phyloP scores from a whole-genome alignment of 441 rosid species.

The Theobroma grandiflorum region DNA sequence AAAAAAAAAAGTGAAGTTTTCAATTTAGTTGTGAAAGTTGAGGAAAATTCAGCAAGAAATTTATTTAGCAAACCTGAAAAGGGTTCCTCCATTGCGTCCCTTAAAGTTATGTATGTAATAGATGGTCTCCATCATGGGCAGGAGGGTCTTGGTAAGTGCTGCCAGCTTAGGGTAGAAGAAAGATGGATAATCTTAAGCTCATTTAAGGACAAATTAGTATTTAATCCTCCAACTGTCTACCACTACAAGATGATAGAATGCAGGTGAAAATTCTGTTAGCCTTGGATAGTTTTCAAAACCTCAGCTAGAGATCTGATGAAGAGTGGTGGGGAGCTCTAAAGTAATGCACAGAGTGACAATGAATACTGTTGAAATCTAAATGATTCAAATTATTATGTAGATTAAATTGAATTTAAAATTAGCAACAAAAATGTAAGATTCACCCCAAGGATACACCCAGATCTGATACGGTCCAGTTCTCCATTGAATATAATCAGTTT shows the following conservation, averaged over 20 bases:
- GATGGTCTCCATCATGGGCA: constrained; percentile 87
- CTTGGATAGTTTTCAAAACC: too few species aligned
- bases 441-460: constrained; percentile 90
- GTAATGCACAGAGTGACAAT: too few species aligned
- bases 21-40: not conserved
- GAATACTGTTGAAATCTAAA: not conserved
- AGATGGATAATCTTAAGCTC: constrained; percentile 76
- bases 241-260: not conserved
- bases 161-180: constrained; percentile 97
- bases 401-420: constrained; percentile 1
- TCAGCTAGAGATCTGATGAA: too few species aligned
- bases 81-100: constrained; percentile 84
- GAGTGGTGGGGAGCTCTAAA: too few species aligned
- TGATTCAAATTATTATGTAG: constrained; percentile 11
- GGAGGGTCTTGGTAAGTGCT: constrained; percentile 70
- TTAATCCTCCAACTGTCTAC: not conserved
- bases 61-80: constrained; percentile 69
- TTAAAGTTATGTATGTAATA: constrained; percentile 96
- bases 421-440: not conserved
- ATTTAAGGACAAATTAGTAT: constrained; percentile 42
- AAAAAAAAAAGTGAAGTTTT: not conserved
- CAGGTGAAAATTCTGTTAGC: not conserved
- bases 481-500: constrained; percentile 90
- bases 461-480: constrained; percentile 94
- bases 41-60: not conserved